Conservation (phyloP, 768 basidiomycete species). For the Suillus subalutaceus region DNA sequence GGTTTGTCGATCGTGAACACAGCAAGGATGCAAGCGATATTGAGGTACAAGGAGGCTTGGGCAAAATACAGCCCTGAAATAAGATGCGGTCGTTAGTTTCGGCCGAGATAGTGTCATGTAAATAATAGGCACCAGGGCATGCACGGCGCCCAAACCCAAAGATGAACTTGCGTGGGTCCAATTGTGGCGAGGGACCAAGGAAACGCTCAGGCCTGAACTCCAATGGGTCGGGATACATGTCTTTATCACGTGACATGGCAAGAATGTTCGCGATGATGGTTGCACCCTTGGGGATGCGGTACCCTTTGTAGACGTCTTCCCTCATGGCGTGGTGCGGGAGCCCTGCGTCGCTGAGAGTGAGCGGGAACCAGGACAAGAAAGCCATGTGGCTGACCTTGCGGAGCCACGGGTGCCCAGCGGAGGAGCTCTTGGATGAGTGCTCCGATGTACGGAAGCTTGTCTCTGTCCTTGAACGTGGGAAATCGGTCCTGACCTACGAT, state of each 20-base stretch:
- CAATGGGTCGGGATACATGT: conserved; percentile 20
- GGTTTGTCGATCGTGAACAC: conserved; percentile 42
- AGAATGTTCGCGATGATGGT: conserved; percentile 24
- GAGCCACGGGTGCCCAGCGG: conserved; percentile 24
- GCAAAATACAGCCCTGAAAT: conserved; percentile 27
- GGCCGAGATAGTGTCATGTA: neutral
- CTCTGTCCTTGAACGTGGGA: conserved; percentile 28
- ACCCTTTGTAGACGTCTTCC: conserved; percentile 25
- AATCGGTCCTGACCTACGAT: conserved; percentile 26
- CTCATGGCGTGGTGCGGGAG: neutral
- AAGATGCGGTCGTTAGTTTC: neutral
- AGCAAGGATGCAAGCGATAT: conserved; percentile 39
- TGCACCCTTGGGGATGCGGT: conserved; percentile 22
- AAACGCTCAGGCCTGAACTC: conserved; percentile 29
- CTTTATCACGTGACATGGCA: conserved; percentile 22
- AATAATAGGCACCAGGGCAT: conserved; percentile 19
- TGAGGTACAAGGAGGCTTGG: conserved; percentile 38
- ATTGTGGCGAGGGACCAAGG: conserved; percentile 20
- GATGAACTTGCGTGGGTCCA: conserved; percentile 15
- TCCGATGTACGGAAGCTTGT: conserved; percentile 31
- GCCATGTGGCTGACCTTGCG: neutral
- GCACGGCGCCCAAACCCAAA: conserved; percentile 24
- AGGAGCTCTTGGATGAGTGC: conserved; percentile 27
- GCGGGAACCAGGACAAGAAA: too few species aligned
- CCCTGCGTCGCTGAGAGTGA: neutral